Conservation (phyloP, 257 asterid genomes). For the Primulina tabacum region DNA sequence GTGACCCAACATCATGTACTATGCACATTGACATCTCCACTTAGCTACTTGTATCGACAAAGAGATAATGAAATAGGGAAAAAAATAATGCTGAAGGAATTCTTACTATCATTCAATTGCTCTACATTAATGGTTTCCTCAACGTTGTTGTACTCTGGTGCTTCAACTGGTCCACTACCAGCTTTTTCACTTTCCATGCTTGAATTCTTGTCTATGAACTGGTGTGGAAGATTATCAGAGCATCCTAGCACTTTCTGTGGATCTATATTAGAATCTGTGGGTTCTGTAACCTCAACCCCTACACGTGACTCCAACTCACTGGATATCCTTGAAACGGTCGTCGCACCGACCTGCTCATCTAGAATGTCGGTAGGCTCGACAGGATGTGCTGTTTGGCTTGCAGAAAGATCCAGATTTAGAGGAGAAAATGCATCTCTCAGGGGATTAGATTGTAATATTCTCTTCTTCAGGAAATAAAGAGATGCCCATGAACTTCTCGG, state of each 20-base stretch:
- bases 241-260: conserved; percentile 18
- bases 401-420: conserved; percentile 37
- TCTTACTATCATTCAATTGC: conserved; percentile 25
- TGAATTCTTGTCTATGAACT: conserved; percentile 23
- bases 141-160: conserved; percentile 19
- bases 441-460: conserved; percentile 46
- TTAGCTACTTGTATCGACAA: conserved; percentile 11
- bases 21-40: background rate
- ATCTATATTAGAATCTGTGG: conserved; percentile 28
- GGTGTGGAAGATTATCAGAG: conserved; percentile 15
- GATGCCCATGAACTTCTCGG: conserved; percentile 63
- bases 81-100: conserved; percentile 18
- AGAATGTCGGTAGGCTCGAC: conserved; percentile 28
- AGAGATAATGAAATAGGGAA: conserved; percentile 13
- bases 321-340: conserved; percentile 29
- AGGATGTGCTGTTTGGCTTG: conserved; percentile 27
- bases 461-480: conserved; percentile 45
- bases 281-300: conserved; percentile 33
- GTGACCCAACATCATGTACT: background rate
- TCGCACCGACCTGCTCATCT: conserved; percentile 32
- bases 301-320: conserved; percentile 35
- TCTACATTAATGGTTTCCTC: conserved; percentile 23
- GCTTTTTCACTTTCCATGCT: conserved; percentile 16
- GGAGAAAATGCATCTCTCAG: conserved; percentile 64
- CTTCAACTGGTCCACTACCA: conserved; percentile 23